These are phyloP conservation scores for Kodamaea alishanica DNA, from an alignment of 1,139 yeast genomes.

Conservation along the genomic window DNA sequence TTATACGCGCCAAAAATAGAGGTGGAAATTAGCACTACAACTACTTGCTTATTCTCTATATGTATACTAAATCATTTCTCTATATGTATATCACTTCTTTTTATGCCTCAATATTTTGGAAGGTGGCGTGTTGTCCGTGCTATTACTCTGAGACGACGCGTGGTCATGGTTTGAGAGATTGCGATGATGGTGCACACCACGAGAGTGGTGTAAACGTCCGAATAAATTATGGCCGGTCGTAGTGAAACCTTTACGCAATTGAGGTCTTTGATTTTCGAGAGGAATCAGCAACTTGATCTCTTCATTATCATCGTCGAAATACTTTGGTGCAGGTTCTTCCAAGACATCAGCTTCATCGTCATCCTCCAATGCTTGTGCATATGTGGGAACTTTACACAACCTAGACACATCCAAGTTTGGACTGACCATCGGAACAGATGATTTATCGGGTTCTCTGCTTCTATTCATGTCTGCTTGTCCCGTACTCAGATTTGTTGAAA, in stretches of 20 bases:
- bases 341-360: conserved; percentile 20
- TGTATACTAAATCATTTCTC: too few species aligned
- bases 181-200: neutral
- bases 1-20: too few species aligned
- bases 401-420: conserved; percentile 20
- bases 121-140: neutral
- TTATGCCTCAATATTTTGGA: neutral
- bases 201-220: conserved; percentile 1
- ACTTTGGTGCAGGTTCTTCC: conserved; percentile 34
- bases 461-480: neutral
- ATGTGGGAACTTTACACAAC: conserved; percentile 34
- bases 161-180: too few species aligned
- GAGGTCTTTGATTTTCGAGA: conserved; percentile 1
- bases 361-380: conserved; percentile 34
- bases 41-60: neutral
- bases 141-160: neutral
- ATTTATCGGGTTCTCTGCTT: neutral
- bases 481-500: neutral
- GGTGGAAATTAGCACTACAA: neutral
- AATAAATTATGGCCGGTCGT: conserved; percentile 2
- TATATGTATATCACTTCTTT: conserved; percentile 1
- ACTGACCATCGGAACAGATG: conserved; percentile 4
- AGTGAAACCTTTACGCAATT: conserved; percentile 3
- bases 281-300: neutral
- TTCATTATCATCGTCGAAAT: conserved; percentile 14